phyloP scores from a whole-genome alignment of 1,139 yeast genomes.

The Tardiomyces blankii region DNA sequence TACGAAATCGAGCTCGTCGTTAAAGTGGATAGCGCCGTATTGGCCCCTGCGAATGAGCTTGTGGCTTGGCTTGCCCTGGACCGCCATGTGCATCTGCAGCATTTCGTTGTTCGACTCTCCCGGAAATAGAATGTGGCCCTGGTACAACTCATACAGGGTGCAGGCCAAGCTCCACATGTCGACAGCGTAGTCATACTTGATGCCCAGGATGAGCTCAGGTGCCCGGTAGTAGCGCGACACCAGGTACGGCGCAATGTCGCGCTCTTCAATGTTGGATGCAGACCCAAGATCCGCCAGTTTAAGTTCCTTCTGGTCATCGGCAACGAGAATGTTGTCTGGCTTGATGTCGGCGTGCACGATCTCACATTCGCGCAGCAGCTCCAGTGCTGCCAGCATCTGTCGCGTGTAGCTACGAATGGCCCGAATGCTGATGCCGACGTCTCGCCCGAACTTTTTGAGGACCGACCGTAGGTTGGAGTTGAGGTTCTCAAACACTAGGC shows the following conservation, averaged over 20 bases:
- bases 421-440: constrained; percentile 49
- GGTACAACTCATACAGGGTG: constrained; percentile 96
- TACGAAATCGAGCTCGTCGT: constrained; percentile 51
- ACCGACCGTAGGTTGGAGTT: constrained; percentile 59
- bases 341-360: constrained; percentile 89
- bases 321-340: constrained; percentile 80
- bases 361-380: constrained; percentile 54
- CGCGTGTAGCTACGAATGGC: constrained; percentile 40
- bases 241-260: constrained; percentile 98
- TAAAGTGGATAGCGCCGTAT: constrained; percentile 21
- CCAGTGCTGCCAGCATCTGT: constrained; percentile 50
- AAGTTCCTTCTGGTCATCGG: constrained; percentile 75
- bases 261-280: constrained; percentile 89
- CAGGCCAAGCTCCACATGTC: constrained; percentile 99
- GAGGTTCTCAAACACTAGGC: constrained; percentile 65
- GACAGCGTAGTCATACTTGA: constrained; percentile 92
- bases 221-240: constrained; percentile 96
- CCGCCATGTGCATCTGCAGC: constrained; percentile 90
- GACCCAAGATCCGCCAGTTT: constrained; percentile 96
- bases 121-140: constrained; percentile 97
- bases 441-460: constrained; percentile 47
- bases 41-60: constrained; percentile 54
- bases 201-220: constrained; percentile 99
- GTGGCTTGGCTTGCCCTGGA: constrained; percentile 90
- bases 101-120: constrained; percentile 99